A percentile compares a stretch with the other conserved stretches of the same genome.
Conservation (phyloP, 768 basidiomycete species). For the Flagelloscypha sp. region DNA sequence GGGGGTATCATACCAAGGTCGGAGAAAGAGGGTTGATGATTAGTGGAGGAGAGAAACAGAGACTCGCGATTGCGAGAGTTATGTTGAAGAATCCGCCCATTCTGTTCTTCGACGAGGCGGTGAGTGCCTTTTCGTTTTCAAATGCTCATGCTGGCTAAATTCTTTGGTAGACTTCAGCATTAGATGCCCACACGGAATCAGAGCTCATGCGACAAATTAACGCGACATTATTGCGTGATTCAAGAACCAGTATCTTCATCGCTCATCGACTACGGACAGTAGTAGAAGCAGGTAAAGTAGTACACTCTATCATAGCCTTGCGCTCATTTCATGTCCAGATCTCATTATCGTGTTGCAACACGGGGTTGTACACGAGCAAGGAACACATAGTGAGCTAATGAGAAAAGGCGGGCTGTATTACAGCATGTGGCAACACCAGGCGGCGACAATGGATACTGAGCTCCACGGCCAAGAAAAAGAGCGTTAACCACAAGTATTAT, state of each 20-base stretch:
- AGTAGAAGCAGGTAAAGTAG: slow-evolving; percentile 69
- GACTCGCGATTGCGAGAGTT: slow-evolving; percentile 88
- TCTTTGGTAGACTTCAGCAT: slow-evolving; percentile 71
- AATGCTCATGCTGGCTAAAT: slow-evolving; percentile 4
- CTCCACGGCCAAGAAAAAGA: not conserved
- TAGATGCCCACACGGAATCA: slow-evolving; percentile 91
- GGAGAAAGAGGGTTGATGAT: slow-evolving; percentile 98
- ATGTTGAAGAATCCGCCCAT: slow-evolving; percentile 93
- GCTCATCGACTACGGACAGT: slow-evolving; percentile 89
- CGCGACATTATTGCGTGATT: slow-evolving; percentile 59
- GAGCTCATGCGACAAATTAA: slow-evolving; percentile 96
- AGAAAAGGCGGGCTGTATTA: slow-evolving; percentile 61
- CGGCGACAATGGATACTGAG: slow-evolving; percentile 17
- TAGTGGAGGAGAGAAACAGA: slow-evolving; percentile 96
- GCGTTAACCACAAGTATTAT: no score
- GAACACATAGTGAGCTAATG: slow-evolving; percentile 85
- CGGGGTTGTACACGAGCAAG: slow-evolving; percentile 87
- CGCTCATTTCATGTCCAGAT: slow-evolving; percentile 36
- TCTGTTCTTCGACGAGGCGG: slow-evolving; percentile 97
- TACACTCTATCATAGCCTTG: slow-evolving; percentile 1
- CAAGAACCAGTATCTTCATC: slow-evolving; percentile 92
- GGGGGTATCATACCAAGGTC: slow-evolving; percentile 83
- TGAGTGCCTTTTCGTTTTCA: slow-evolving; percentile 33
- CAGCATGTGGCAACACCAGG: slow-evolving; percentile 79
- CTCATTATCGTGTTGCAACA: slow-evolving; percentile 89